A percentile compares a stretch with the other conserved stretches of the same genome.
Evolutionary conservation across 306 rosid species (phyloP).

Genomic region (Glycine tomentella): DNA sequence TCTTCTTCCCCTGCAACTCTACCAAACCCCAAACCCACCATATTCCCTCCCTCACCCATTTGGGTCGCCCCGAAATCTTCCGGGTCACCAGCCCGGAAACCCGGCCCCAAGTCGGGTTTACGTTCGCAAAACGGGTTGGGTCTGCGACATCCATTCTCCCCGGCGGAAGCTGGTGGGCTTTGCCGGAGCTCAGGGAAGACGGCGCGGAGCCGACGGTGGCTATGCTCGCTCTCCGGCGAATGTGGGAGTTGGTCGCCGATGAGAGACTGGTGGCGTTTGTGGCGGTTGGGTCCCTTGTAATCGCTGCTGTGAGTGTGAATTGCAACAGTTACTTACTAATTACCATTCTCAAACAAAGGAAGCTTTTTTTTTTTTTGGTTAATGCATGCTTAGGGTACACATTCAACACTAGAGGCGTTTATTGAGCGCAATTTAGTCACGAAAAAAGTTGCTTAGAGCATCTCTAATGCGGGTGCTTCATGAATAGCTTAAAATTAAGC

Average conservation of each 20-base stretch:
- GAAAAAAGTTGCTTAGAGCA: not conserved
- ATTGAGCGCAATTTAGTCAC: not conserved
- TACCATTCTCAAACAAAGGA: conserved; percentile 14
- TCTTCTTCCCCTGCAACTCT: conserved; percentile 1
- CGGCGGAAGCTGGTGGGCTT: conserved; percentile 64
- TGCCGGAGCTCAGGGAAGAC: conserved; percentile 45
- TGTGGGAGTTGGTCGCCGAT: conserved; percentile 66
- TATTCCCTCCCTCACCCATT: not conserved
- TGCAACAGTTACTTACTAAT: not conserved
- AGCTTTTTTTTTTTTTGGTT: not conserved
- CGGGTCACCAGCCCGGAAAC: not conserved
- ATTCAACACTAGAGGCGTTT: not conserved
- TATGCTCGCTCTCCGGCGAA: conserved; percentile 56
- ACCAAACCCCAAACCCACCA: conserved; percentile 32
- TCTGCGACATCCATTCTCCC: conserved; percentile 47
- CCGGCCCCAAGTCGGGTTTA: conserved; percentile 2
- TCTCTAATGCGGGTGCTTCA: too few relatives aligned
- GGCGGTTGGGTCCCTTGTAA: conserved; percentile 54
- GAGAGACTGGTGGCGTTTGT: conserved; percentile 55
- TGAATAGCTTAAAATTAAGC: too few relatives aligned
- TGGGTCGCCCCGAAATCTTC: conserved; percentile 26
- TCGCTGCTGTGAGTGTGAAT: conserved; percentile 63
- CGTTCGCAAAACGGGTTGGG: conserved; percentile 38
- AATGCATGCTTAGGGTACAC: not conserved
- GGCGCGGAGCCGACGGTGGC: conserved; percentile 48